A percentile compares a stretch with the other conserved stretches of the same genome.
Conservation (phyloP, 2,329 filamentous ascomycete genomes). For the Scedosporium aurantiacum region DNA sequence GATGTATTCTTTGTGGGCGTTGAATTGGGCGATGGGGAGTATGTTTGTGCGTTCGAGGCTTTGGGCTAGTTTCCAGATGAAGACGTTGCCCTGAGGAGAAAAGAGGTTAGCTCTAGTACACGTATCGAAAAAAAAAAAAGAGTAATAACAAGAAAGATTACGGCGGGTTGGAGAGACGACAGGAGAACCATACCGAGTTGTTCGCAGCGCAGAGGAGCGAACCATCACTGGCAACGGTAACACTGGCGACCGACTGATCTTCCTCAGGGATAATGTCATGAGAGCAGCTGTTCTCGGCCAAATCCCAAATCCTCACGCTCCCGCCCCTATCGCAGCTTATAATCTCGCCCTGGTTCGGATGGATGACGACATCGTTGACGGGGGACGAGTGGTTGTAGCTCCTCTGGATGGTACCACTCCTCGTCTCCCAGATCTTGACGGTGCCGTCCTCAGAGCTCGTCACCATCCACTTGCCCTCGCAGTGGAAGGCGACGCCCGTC, state of each 20-base stretch:
- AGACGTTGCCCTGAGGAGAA: constrained; percentile 69
- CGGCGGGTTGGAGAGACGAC: not conserved
- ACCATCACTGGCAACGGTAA: constrained; percentile 91
- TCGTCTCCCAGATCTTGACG: constrained; percentile 94
- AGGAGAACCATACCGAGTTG: constrained; percentile 52
- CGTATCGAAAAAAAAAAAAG: not conserved
- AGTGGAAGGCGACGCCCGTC: constrained; percentile 94
- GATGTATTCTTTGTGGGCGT: constrained; percentile 84
- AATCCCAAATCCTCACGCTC: constrained; percentile 89
- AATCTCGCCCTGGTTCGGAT: constrained; percentile 96
- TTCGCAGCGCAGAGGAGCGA: constrained; percentile 88
- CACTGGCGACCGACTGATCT: constrained; percentile 84
- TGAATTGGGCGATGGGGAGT: constrained; percentile 78
- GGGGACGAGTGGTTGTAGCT: constrained; percentile 85
- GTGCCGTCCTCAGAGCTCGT: constrained; percentile 94
- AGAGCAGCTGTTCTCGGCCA: constrained; percentile 93
- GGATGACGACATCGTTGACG: constrained; percentile 98
- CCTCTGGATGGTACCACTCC: constrained; percentile 74
- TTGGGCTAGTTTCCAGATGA: constrained; percentile 90
- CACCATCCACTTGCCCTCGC: constrained; percentile 99
- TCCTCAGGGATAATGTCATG: constrained; percentile 95
- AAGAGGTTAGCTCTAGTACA: not conserved
- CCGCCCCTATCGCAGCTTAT: constrained; percentile 92
- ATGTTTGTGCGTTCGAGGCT: constrained; percentile 72
- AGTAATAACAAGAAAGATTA: not conserved